These are phyloP conservation scores for Diplocarpon mali DNA, from an alignment of 2,329 filamentous ascomycete genomes.

Conservation along the genomic window DNA sequence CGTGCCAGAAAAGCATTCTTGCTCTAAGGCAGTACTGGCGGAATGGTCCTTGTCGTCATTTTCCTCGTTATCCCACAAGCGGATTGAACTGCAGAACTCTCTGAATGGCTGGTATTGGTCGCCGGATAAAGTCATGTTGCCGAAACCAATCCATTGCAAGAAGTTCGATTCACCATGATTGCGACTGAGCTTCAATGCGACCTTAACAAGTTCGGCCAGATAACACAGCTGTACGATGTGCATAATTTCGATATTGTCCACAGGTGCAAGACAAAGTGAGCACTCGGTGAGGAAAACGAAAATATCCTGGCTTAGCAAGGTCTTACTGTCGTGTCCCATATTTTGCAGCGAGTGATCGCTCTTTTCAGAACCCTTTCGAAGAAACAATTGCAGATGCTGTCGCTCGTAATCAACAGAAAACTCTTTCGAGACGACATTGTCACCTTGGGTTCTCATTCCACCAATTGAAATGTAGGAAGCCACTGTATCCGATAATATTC, in stretches of 20 bases:
- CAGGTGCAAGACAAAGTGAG: slow-evolving; percentile 56
- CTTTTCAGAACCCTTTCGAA: not conserved
- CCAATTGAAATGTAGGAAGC: slow-evolving; percentile 75
- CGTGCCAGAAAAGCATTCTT: slow-evolving; percentile 42
- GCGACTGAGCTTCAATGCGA: slow-evolving; percentile 48
- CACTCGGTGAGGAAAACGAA: slow-evolving; percentile 77
- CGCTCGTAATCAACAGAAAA: slow-evolving; percentile 56
- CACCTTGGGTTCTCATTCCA: slow-evolving; percentile 48
- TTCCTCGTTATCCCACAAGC: slow-evolving; percentile 6
- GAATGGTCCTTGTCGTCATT: slow-evolving; percentile 20
- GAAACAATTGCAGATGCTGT: slow-evolving; percentile 66
- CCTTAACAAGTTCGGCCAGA: slow-evolving; percentile 80
- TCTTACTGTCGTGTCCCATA: slow-evolving; percentile 24
- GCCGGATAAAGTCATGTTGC: slow-evolving; percentile 1
- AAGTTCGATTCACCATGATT: slow-evolving; percentile 42
- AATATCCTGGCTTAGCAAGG: slow-evolving; percentile 57
- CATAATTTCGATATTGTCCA: slow-evolving; percentile 60
- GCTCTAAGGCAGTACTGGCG: slow-evolving; percentile 39
- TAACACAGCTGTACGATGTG: slow-evolving; percentile 81
- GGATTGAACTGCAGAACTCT: slow-evolving; percentile 19
- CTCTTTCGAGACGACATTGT: slow-evolving; percentile 53
- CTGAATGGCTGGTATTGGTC: slow-evolving; percentile 12
- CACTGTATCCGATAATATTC: slow-evolving; percentile 79
- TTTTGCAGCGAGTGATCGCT: not conserved
- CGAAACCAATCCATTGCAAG: slow-evolving; percentile 27